A percentile compares a stretch with the other conserved stretches of the same genome.
phyloP scores from a whole-genome alignment of 352 stramenopile species.

The Lagenidium giganteum region DNA sequence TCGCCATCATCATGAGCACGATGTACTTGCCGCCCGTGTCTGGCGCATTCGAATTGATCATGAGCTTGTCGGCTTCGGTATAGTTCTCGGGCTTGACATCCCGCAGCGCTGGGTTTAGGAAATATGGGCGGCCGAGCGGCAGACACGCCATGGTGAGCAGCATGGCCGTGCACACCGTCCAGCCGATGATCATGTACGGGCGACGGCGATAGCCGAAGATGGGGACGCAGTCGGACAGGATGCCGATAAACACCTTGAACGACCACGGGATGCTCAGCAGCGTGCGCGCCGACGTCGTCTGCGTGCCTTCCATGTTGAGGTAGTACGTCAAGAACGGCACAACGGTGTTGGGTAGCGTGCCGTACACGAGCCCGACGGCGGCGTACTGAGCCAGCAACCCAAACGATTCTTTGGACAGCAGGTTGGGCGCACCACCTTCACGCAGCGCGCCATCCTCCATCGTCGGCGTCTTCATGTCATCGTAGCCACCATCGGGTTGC shows the following conservation, averaged over 20 bases:
- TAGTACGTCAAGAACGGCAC: conserved; percentile 28
- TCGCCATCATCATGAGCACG: conserved; percentile 25
- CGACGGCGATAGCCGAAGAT: conserved; percentile 34
- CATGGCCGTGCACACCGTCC: conserved; percentile 14
- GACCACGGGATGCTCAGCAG: conserved; percentile 31
- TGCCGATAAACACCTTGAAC: conserved; percentile 34
- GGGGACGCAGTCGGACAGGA: conserved; percentile 30
- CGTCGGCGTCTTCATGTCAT: neutral
- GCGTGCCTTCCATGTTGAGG: conserved; percentile 25
- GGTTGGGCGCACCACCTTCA: conserved; percentile 10
- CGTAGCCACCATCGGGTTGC: conserved; percentile 5
- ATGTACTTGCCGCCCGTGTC: conserved; percentile 18
- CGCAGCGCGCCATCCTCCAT: conserved; percentile 17
- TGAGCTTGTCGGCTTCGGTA: neutral
- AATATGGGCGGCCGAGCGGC: conserved; percentile 20
- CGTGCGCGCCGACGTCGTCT: conserved; percentile 18
- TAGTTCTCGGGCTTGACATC: conserved; percentile 1
- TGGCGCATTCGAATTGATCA: conserved; percentile 9
- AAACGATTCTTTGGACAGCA: conserved; percentile 21
- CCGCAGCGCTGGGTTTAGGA: conserved; percentile 12
- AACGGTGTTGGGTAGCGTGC: conserved; percentile 20
- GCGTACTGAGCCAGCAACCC: conserved; percentile 28
- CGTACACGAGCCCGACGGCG: conserved; percentile 22
- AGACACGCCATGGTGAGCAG: conserved; percentile 24
- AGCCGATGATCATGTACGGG: conserved; percentile 36